Conservation (phyloP, 2,329 filamentous ascomycete species). For the Endoconidiophora laricicola region DNA sequence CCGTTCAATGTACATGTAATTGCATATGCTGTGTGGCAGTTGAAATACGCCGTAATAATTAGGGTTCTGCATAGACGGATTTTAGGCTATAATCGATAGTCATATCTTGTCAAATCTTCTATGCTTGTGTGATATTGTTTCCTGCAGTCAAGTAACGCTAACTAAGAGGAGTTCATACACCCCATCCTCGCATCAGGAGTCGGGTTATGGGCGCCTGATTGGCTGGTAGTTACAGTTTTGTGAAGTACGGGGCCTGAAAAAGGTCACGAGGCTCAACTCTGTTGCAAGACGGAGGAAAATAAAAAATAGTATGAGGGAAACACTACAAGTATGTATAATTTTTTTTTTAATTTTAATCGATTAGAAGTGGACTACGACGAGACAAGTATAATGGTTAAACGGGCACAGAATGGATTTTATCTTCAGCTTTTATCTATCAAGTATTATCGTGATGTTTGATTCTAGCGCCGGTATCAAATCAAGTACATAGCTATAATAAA, state of each 20-base stretch:
- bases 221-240: not conserved
- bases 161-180: not conserved
- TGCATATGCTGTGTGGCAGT: not conserved
- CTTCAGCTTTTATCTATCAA: no score
- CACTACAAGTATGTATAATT: not conserved
- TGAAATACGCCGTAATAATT: not conserved
- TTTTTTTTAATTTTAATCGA: no score
- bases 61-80: not conserved
- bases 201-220: slow-evolving; percentile 3
- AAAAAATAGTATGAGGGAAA: not conserved
- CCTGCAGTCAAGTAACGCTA: no score
- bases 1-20: not conserved
- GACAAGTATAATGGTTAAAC: no score
- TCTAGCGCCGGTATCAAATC: no score
- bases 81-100: not conserved
- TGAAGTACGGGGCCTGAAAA: slow-evolving; percentile 1
- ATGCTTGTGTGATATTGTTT: not conserved
- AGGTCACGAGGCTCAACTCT: slow-evolving; percentile 10
- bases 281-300: not conserved
- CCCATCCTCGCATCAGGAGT: slow-evolving; percentile 9
- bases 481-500: no score
- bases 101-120: not conserved
- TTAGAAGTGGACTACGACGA: no score
- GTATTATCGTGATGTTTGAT: no score
- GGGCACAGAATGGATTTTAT: no score